Evolutionary conservation across 495 filamentous ascomycete species (phyloP).

Genomic region (Acidiella bohemica): DNA sequence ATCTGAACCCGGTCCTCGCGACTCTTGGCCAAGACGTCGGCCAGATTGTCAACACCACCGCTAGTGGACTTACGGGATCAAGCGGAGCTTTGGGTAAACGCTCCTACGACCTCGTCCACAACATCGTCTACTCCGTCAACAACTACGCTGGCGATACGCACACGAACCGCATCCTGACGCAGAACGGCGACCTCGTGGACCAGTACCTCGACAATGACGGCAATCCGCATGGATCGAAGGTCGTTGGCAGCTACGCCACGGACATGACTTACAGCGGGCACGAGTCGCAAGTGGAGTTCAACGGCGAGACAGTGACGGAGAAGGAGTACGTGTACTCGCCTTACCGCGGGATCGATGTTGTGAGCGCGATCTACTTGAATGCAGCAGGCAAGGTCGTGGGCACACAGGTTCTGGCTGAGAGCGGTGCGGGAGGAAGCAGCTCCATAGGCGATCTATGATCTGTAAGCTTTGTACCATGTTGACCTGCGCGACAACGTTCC

Average conservation of each 20-base stretch:
- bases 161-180: conserved; percentile 41
- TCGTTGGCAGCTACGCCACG: conserved; percentile 35
- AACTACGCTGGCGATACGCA: conserved; percentile 41
- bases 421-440: conserved; percentile 36
- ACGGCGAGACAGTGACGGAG: conserved; percentile 33
- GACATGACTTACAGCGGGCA: conserved; percentile 43
- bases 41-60: conserved; percentile 35
- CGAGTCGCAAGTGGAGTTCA: conserved; percentile 32
- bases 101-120: conserved; percentile 34
- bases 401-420: conserved; percentile 40
- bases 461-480: too few relatives aligned
- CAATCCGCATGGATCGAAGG: conserved; percentile 25
- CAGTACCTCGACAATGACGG: conserved; percentile 41
- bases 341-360: conserved; percentile 36
- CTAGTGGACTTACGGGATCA: conserved; percentile 22
- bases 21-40: conserved; percentile 36
- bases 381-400: conserved; percentile 33
- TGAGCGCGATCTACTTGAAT: conserved; percentile 37
- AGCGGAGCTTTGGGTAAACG: conserved; percentile 12
- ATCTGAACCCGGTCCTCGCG: conserved; percentile 44
- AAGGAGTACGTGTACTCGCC: conserved; percentile 41
- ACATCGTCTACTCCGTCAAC: conserved; percentile 43
- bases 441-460: conserved; percentile 28
- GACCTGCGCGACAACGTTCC: too few relatives aligned
- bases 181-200: conserved; percentile 41